These are phyloP conservation scores for Colletotrichum sp. DNA, from an alignment of 2,329 filamentous ascomycete species.

Conservation along the genomic window DNA sequence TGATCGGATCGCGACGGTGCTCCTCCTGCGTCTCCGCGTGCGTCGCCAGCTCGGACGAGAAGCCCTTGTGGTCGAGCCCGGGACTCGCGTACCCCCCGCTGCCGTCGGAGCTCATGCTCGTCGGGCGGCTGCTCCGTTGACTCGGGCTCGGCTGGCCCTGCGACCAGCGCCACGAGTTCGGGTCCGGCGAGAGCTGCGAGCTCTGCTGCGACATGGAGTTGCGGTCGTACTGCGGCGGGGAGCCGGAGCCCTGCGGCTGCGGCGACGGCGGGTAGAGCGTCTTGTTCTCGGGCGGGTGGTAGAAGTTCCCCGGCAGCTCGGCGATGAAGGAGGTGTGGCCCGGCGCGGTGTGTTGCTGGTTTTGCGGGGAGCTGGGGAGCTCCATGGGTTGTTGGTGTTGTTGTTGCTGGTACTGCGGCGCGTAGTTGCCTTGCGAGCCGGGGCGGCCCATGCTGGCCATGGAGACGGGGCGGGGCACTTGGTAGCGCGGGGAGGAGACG, in stretches of 20 bases:
- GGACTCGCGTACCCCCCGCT: conserved; percentile 41
- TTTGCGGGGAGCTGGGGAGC: conserved; percentile 21
- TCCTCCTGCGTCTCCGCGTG: conserved; percentile 54
- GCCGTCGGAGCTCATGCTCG: conserved; percentile 35
- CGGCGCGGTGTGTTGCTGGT: conserved; percentile 24
- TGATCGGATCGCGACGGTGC: conserved; percentile 27
- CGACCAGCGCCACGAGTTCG: conserved; percentile 47
- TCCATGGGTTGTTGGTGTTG: conserved; percentile 20
- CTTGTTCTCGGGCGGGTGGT: conserved; percentile 39
- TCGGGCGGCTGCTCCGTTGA: conserved; percentile 35
- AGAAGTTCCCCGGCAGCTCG: conserved; percentile 57
- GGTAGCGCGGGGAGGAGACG: conserved; percentile 38
- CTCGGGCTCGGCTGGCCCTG: conserved; percentile 34
- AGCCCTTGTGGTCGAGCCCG: conserved; percentile 42
- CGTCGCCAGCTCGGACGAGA: conserved; percentile 48
- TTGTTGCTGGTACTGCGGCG: conserved; percentile 21
- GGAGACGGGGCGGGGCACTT: conserved; percentile 40
- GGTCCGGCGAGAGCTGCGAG: conserved; percentile 28
- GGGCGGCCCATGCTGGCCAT: conserved; percentile 31
- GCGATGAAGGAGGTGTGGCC: conserved; percentile 26
- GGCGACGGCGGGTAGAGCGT: conserved; percentile 30
- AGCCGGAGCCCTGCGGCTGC: conserved; percentile 19
- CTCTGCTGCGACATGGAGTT: conserved; percentile 25
- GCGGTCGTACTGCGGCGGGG: conserved; percentile 21
- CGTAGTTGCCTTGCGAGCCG: conserved; percentile 16